phyloP scores from a whole-genome alignment of 495 filamentous ascomycete species.

The Aspergillus baeticus region DNA sequence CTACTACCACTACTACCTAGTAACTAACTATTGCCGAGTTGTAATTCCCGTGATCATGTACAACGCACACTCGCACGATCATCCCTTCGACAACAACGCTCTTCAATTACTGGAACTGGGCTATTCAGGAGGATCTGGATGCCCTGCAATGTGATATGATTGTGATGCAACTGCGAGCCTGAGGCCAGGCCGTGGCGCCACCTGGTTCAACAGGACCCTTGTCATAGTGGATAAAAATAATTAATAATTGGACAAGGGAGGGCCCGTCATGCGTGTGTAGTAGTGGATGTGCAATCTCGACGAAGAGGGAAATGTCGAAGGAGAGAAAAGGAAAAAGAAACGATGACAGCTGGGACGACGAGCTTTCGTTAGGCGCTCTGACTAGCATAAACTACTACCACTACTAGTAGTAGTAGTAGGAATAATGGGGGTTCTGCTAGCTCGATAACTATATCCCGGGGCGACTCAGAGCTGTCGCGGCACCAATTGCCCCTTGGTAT shows the following conservation, averaged over 20 bases:
- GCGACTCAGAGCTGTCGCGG: neutral
- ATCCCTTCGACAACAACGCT: neutral
- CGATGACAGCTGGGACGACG: too few relatives aligned
- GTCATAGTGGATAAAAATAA: neutral
- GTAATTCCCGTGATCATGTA: neutral
- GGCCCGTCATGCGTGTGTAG: too few relatives aligned
- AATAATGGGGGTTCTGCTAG: too few relatives aligned
- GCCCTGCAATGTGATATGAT: neutral
- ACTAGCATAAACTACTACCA: too few relatives aligned
- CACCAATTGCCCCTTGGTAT: neutral
- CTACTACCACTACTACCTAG: neutral
- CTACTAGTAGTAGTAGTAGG: neutral
- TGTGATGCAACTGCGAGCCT: neutral
- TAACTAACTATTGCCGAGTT: too few relatives aligned
- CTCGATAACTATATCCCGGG: too few relatives aligned
- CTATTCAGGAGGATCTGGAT: neutral
- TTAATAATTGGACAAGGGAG: neutral
- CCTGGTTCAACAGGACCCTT: constrained; percentile 6
- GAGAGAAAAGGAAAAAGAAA: neutral
- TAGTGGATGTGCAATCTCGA: too few relatives aligned
- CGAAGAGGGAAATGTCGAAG: neutral
- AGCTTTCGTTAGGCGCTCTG: too few relatives aligned
- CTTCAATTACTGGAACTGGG: neutral
- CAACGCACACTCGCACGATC: neutral
- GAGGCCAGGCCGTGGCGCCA: neutral